Conservation (phyloP, 2,329 filamentous ascomycete species). For the Nannizzia gypsea region DNA sequence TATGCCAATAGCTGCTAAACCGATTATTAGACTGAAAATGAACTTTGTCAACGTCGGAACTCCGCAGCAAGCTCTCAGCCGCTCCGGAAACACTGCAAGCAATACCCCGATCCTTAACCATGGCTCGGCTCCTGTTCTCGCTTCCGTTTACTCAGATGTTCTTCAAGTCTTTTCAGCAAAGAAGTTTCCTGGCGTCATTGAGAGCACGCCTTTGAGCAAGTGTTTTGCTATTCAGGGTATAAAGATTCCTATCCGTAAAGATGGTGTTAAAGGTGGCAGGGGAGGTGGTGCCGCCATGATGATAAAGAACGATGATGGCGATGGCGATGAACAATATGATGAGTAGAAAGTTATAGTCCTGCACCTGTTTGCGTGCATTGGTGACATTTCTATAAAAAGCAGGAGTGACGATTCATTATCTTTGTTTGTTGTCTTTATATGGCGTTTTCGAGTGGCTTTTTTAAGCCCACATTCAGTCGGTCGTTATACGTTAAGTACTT, state of each 20-base stretch:
- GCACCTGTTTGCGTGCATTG: background rate
- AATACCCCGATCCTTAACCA: slow-evolving; percentile 49
- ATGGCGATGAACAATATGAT: background rate
- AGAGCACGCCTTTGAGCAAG: slow-evolving; percentile 83
- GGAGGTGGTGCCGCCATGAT: slow-evolving; percentile 24
- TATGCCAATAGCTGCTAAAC: background rate
- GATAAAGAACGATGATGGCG: slow-evolving; percentile 26
- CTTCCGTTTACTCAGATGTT: slow-evolving; percentile 71
- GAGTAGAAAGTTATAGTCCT: background rate
- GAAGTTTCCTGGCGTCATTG: slow-evolving; percentile 95
- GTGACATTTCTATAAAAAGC: background rate
- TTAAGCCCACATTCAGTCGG: background rate
- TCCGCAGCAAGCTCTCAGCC: slow-evolving; percentile 12
- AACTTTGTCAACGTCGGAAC: slow-evolving; percentile 75
- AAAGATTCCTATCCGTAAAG: slow-evolving; percentile 92
- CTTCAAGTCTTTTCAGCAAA: slow-evolving; percentile 96
- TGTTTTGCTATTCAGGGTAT: slow-evolving; percentile 88
- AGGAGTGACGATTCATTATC: background rate
- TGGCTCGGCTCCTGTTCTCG: slow-evolving; percentile 67
- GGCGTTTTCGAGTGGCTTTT: background rate
- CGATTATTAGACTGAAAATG: slow-evolving; percentile 46
- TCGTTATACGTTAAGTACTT: background rate
- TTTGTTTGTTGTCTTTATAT: background rate
- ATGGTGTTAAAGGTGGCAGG: slow-evolving; percentile 45
- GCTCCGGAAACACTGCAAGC: slow-evolving; percentile 19